Evolutionary conservation across 106 monocot genomes (phyloP), one percentile per base, ranked within the genome.

Genomic region (Vanilla planifolia): DNA sequence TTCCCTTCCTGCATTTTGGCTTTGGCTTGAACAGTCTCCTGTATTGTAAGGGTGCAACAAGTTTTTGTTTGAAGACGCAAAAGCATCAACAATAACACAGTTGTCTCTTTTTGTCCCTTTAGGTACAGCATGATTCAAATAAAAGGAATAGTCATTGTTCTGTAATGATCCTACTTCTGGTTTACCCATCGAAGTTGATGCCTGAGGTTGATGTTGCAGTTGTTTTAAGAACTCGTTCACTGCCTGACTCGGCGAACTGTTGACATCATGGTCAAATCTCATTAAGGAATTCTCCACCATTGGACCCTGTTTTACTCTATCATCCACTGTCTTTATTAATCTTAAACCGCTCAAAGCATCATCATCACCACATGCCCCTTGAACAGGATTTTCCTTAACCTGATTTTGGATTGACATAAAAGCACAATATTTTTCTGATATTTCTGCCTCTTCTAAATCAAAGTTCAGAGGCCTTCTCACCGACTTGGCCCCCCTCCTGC

Each of bases 381-480:
- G 51, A 27, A 13, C 40, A 57, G 40, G 40, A 7, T 56, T 50
- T 19, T 35, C 58, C 26, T 13, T 10, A 50, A 61, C 40, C 16
- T 55, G 51, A 33, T 22, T 34, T 29, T 28, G 51, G 27, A 42
- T 20, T 19, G 23, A 32, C 29, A 35, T 25, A 21, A 60, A 39
- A 51, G 27, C 24, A 13, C 21, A 6, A 20, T 7, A 23, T 42
- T 30, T 64, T 33, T 66, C 59, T 33, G 3, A 23, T 45, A 23
- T 29, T 32, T 51, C 55, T 65, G 59, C 7, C 8, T 47, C 63
- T 36, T 77, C 77, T 21, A 33, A 37, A 71, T 74, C 67, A 71
- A 85, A 85, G 26, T 80, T 77, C 50, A 85, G 64, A 64, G 63
- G 33, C 16, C 77, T 62, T 28, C 73, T 93, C 4, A 68, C 85